Conservation (phyloP, 805 yeast species). For the Schwanniomyces sp. region DNA sequence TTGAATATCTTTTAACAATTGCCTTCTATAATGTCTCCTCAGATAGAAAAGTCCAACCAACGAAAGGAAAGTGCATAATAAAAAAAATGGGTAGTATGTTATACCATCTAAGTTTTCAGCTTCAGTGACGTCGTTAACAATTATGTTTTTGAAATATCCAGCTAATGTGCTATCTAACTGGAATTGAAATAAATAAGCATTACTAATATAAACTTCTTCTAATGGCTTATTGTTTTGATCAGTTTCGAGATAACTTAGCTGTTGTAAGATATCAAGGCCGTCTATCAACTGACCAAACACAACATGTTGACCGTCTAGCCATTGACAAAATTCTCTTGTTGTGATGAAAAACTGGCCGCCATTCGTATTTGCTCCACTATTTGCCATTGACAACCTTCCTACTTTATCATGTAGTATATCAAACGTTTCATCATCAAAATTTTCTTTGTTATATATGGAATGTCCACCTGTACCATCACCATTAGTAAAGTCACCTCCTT, state of each 20-base stretch:
- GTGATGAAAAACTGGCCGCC: constrained; percentile 28
- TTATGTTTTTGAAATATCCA: neutral
- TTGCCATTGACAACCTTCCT: constrained; percentile 64
- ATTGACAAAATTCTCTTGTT: constrained; percentile 13
- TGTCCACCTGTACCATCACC: constrained; percentile 86
- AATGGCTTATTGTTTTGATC: constrained; percentile 18
- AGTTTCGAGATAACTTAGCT: constrained; percentile 16
- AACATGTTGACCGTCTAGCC: constrained; percentile 22
- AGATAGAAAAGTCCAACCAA: constrained; percentile 8
- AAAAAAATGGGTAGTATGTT: constrained; percentile 9
- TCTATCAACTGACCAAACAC: constrained; percentile 25
- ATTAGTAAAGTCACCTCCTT: constrained; percentile 34
- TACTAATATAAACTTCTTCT: constrained; percentile 3
- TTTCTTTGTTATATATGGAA: constrained; percentile 61
- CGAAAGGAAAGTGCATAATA: constrained; percentile 7
- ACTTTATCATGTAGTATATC: constrained; percentile 66
- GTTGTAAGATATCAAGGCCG: constrained; percentile 19
- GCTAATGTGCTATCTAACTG: neutral
- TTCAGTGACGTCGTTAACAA: neutral
- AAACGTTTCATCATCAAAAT: constrained; percentile 56
- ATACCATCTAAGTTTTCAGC: neutral
- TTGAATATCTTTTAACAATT: constrained; percentile 23
- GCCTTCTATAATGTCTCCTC: constrained; percentile 19
- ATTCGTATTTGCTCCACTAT: constrained; percentile 25
- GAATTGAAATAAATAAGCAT: neutral